These are phyloP conservation scores for Geranium brycei DNA, from an alignment of 345 rosid species.

Conservation along the genomic window DNA sequence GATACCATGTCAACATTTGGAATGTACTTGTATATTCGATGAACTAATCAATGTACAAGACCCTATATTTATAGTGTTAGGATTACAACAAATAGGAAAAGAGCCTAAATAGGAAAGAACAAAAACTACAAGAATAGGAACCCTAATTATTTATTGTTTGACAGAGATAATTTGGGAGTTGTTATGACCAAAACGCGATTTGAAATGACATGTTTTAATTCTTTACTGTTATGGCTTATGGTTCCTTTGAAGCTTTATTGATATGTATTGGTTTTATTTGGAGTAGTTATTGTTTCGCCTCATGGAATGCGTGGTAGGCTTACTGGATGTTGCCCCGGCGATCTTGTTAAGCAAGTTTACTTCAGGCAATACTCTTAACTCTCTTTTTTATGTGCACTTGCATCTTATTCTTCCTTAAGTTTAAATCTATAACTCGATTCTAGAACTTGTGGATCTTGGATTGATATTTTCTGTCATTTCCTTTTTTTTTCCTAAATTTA, in stretches of 20 bases:
- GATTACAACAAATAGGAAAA: no score
- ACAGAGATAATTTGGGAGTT: neutral
- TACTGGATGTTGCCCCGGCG: conserved; percentile 77
- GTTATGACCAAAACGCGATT: neutral
- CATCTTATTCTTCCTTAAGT: neutral
- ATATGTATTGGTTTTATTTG: conserved; percentile 18
- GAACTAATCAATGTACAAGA: no score
- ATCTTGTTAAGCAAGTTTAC: conserved; percentile 91
- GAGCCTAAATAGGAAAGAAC: no score
- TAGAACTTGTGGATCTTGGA: neutral
- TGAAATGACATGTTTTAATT: neutral
- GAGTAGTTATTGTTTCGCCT: conserved; percentile 84
- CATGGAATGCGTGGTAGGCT: conserved; percentile 95
- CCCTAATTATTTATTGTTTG: no score
- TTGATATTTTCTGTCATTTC: conserved; percentile 3
- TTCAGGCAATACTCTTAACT: conserved; percentile 30
- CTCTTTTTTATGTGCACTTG: conserved; percentile 8
- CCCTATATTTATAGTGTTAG: no score
- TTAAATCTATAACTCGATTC: neutral
- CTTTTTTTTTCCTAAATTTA: conserved; percentile 9
- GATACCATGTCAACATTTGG: no score
- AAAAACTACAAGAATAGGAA: no score
- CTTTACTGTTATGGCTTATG: conserved; percentile 1
- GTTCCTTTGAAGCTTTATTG: conserved; percentile 11
- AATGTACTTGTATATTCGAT: no score